Evolutionary conservation across 768 basidiomycete genomes (phyloP).

Genomic region (Suillus subaureus): DNA sequence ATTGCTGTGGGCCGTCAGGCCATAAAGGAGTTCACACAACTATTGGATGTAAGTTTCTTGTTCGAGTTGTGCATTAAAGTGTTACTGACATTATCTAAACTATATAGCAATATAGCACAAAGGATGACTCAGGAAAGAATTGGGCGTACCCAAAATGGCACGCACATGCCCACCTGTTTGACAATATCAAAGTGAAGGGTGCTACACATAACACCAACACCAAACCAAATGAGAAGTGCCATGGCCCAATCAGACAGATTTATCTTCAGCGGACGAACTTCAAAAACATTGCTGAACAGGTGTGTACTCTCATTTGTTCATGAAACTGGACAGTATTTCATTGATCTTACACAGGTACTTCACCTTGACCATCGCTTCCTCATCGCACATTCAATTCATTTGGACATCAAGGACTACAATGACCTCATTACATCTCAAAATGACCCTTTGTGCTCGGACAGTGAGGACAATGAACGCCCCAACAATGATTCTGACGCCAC

Average conservation of each 20-base stretch:
- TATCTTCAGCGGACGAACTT: slow-evolving; percentile 36
- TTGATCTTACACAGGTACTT: slow-evolving; percentile 1
- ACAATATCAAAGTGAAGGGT: slow-evolving; percentile 36
- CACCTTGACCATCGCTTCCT: slow-evolving; percentile 34
- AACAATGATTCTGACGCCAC: neutral
- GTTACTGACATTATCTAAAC: neutral
- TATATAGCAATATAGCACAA: slow-evolving; percentile 1
- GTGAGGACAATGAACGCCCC: neutral
- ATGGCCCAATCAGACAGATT: slow-evolving; percentile 26
- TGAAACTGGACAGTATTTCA: neutral
- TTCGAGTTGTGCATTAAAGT: neutral
- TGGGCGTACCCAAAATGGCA: too few species aligned
- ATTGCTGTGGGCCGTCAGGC: slow-evolving; percentile 23
- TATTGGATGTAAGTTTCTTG: slow-evolving; percentile 24
- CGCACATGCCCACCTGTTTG: slow-evolving; percentile 31
- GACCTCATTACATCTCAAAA: neutral
- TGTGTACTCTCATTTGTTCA: slow-evolving; percentile 13
- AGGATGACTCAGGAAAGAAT: too few species aligned
- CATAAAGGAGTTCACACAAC: slow-evolving; percentile 18
- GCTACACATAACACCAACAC: slow-evolving; percentile 33
- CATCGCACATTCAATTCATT: neutral
- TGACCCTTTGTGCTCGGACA: neutral
- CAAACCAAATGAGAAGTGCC: slow-evolving; percentile 33
- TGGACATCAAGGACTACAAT: slow-evolving; percentile 1
- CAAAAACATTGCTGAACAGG: slow-evolving; percentile 36